phyloP scores from a whole-genome alignment of 1,284 basidiomycete species.

The Heterobasidion irregulare region DNA sequence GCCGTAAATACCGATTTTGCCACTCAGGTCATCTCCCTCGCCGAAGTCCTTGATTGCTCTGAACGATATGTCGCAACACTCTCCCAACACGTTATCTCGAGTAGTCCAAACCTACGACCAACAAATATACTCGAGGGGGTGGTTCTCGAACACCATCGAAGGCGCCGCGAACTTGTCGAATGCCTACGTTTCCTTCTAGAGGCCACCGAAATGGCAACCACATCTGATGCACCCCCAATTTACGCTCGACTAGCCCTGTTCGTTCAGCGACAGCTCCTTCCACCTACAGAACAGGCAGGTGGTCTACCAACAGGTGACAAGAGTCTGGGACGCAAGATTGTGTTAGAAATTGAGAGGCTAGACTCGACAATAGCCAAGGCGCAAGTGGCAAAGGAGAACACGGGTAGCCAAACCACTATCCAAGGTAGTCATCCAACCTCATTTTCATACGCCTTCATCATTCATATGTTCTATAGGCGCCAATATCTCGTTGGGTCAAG shows the following conservation, averaged over 20 bases:
- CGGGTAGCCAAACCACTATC: constrained; percentile 50
- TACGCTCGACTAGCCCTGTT: constrained; percentile 44
- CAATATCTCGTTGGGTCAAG: constrained; percentile 46
- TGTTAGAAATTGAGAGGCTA: constrained; percentile 54
- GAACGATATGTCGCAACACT: constrained; percentile 68
- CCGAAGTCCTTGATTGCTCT: constrained; percentile 69
- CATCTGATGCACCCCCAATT: constrained; percentile 31
- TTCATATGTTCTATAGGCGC: constrained; percentile 19
- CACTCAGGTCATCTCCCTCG: constrained; percentile 67
- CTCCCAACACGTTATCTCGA: constrained; percentile 53
- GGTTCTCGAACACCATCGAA: constrained; percentile 57
- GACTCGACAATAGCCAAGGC: constrained; percentile 44
- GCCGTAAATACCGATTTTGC: constrained; percentile 67
- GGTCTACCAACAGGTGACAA: constrained; percentile 12
- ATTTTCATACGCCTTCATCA: background rate
- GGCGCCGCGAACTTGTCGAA: constrained; percentile 59
- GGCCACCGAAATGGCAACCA: constrained; percentile 29
- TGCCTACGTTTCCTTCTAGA: constrained; percentile 50
- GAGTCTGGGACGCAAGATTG: constrained; percentile 46
- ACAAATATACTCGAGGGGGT: constrained; percentile 54
- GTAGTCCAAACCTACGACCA: constrained; percentile 54
- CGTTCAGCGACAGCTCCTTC: constrained; percentile 43
- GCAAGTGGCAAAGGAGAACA: constrained; percentile 49
- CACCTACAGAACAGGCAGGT: constrained; percentile 11
- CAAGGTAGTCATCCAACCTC: constrained; percentile 33